These are phyloP conservation scores for Irpex rosettiformis DNA, from an alignment of 1,284 basidiomycete species.

Conservation along the genomic window DNA sequence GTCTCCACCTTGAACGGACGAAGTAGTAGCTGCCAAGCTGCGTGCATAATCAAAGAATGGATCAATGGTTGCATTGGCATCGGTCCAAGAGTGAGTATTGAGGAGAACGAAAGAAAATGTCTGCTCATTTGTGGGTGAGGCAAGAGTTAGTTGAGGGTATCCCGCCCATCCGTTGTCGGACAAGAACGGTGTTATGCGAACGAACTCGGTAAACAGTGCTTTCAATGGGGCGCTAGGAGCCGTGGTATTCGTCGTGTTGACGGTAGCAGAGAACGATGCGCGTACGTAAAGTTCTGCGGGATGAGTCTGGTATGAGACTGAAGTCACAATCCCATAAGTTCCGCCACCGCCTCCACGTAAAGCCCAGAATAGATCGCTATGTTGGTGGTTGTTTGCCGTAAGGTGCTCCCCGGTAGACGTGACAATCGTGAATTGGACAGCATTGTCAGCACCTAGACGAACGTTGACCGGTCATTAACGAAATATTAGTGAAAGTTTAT, in stretches of 20 bases:
- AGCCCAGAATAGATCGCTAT: slow-evolving; percentile 47
- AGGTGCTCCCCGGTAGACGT: slow-evolving; percentile 33
- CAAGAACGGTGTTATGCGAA: slow-evolving; percentile 21
- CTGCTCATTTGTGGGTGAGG: slow-evolving; percentile 6
- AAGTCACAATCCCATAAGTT: slow-evolving; percentile 34
- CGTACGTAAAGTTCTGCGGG: slow-evolving; percentile 27
- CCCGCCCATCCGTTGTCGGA: slow-evolving; percentile 23
- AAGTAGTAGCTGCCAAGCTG: slow-evolving; percentile 19
- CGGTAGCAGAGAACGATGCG: slow-evolving; percentile 22
- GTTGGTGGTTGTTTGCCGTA: slow-evolving; percentile 32
- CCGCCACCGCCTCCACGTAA: slow-evolving; percentile 47
- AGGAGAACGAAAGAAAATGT: slow-evolving; percentile 13
- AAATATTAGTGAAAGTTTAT: background rate
- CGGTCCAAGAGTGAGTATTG: slow-evolving; percentile 31
- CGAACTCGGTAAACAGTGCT: slow-evolving; percentile 19
- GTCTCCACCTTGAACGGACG: slow-evolving; percentile 9
- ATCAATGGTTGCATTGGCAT: slow-evolving; percentile 29
- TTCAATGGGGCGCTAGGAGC: slow-evolving; percentile 10
- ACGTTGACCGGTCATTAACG: background rate
- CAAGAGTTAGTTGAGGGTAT: slow-evolving; percentile 10
- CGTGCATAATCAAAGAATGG: slow-evolving; percentile 28
- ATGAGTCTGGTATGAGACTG: slow-evolving; percentile 34
- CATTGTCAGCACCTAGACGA: slow-evolving; percentile 35
- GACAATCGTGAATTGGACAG: slow-evolving; percentile 37
- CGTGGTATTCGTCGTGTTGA: slow-evolving; percentile 10